Percentiles rank a stretch among this genome's conserved stretches.
Evolutionary conservation across 169 alveolate species (phyloP).

Genomic region (Ichthyophthirius multifiliis): DNA sequence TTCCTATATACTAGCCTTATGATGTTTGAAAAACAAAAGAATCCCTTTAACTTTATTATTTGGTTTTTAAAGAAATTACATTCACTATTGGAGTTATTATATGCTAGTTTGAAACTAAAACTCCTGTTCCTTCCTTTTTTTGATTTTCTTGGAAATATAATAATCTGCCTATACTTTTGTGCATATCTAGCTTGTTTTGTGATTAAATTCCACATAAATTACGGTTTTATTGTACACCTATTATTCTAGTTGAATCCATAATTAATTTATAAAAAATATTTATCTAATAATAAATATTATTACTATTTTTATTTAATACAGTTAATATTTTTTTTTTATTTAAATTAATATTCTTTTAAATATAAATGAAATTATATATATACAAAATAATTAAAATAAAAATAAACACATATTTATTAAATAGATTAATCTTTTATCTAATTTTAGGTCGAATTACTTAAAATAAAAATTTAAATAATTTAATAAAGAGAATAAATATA

Average conservation of each 20-base stretch:
- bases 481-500: no score
- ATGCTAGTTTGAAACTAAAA: not conserved
- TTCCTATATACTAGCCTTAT: not conserved
- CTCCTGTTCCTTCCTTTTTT: not conserved
- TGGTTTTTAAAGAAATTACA: not conserved
- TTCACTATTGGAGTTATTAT: not conserved
- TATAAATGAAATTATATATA: no score
- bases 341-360: no score
- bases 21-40: constrained; percentile 1
- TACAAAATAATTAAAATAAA: no score
- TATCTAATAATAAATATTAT: no score
- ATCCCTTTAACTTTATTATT: not conserved
- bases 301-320: no score
- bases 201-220: not conserved
- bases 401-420: no score
- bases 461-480: no score
- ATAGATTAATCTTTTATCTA: no score
- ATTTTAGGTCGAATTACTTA: no score
- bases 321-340: no score
- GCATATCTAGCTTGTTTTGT: not conserved
- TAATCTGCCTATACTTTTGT: not conserved
- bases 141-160: not conserved
- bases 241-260: constrained; percentile 5
- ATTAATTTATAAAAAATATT: not conserved
- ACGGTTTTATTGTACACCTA: not conserved